Base-by-base conservation (phyloP, 257 asterid species). In the Agastache rugosa region DNA sequence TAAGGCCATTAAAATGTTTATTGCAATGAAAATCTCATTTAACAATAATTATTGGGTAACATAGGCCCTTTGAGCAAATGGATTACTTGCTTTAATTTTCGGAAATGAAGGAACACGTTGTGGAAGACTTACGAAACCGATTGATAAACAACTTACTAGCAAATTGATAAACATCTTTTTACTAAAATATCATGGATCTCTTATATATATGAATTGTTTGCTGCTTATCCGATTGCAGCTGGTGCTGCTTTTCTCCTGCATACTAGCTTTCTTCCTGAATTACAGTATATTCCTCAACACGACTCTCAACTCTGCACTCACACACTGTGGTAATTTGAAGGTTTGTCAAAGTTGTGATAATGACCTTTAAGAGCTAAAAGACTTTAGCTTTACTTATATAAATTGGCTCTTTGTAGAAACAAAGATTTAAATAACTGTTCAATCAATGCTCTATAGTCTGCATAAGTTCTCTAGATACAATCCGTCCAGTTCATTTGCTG, bases 261-360 rank as follows among this genome's bases (percentile, higher is more conserved):
- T 92, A 76, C 83, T 94, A 71, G 99, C 98, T 45, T 94, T 94
- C 89, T 90, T 92, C 84, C 86, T 94, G 83, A 94, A 94, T 68
- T 94, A 94, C 72, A 79, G 97, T 77, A 87, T 94, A 69, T 94
- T 94, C 79, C 91, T 94, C 76, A 94, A 94, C 85, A 94, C 99
- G 14, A 94, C 98, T 66, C 89, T 94, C 76, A 94, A 94, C 78
- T 94, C 99, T 61, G 98, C 99, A 1, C 89, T 93, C 73, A 93
- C 98, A 19, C 97, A 93, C 78, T 94, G 99, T 71, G 99, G 98
- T 51, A 94, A 94, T 83, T 75, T 94, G 81, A 94, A 94, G 99
- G 99, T 94, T 79, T 35, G 96, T 68, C 73, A 10, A 54, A 31
- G 39, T 12, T 12, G 37, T 42, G 5, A 56, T 35, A n/a, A 34